Base-by-base conservation (phyloP, 2,329 filamentous ascomycete species). In the Cryoendolithus antarcticus region DNA sequence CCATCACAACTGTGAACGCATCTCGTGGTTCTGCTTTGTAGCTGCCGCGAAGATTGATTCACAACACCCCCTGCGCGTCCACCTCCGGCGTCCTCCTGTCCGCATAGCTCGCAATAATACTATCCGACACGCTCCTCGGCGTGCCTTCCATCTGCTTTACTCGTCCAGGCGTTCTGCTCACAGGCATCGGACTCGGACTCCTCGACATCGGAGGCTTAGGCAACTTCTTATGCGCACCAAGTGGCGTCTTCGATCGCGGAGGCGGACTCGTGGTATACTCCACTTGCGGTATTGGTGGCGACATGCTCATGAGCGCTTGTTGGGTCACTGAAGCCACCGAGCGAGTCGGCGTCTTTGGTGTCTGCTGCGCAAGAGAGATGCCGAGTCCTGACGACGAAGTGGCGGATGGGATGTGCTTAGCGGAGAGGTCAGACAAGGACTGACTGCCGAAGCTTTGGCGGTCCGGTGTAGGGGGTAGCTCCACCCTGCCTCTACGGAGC, bases 41-140 rank as follows among this genome's bases (percentile, higher is more conserved):
- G 15, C 15, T 19, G 15, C 15, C 15, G 15, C 15, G 15, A 19
- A 19, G 15, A 19, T 19, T 19, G 15, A 19, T 5, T 19, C 15
- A 19, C 15, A 19, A 19, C 15, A 19, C 15, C 15, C 15, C 15
- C 15, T 19, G 15, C 15, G 15, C 15, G 15, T 19, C 15, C 15
- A 19, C 15, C 15, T 19, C 24, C 7, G 24, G 24, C 24, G 24
- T 27, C 24, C 24, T 27, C 24, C 24, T 27, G 5, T 56, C 50
- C 8, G 51, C 48, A 29, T 57, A 57, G 19, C 48, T 50, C 9
- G 52, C 54, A 13, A 57, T 55, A 32, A 58, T 58, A n/a, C 48
- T 52, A 9, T 56, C 54, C 1, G 52, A 52, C 10, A 57, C 36
- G 19, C 51, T 55, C 15, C 54, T 48, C 9, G 51, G 21, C n/a